Percentiles rank a stretch among this genome's conserved stretches.
Conservation (phyloP, 805 yeast genomes). For the Novakomyces olei region DNA sequence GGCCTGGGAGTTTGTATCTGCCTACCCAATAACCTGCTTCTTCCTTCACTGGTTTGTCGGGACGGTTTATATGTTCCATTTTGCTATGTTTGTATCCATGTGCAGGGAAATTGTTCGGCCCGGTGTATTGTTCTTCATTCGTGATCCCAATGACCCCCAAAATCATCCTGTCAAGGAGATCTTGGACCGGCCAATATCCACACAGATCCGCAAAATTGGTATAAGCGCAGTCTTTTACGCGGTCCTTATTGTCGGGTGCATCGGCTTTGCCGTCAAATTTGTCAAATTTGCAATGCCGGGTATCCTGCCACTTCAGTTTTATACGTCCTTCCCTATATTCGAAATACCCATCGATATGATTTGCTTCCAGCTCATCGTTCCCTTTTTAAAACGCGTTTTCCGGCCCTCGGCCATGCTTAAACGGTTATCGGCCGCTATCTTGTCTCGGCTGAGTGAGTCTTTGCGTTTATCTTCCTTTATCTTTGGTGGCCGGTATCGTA, state of each 20-base stretch:
- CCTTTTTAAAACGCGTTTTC: slow-evolving; percentile 6
- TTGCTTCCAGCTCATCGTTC: slow-evolving; percentile 6
- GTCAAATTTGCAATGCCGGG: slow-evolving; percentile 15
- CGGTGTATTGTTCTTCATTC: slow-evolving; percentile 75
- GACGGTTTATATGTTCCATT: slow-evolving; percentile 63
- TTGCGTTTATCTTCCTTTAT: slow-evolving; percentile 69
- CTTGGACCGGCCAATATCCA: slow-evolving; percentile 44
- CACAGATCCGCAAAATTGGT: slow-evolving; percentile 51
- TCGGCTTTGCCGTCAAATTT: slow-evolving; percentile 41
- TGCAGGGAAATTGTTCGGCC: slow-evolving; percentile 55
- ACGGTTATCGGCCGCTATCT: slow-evolving; percentile 12
- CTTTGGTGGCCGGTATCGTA: slow-evolving; percentile 34
- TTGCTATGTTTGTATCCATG: slow-evolving; percentile 76
- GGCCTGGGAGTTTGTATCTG: slow-evolving; percentile 5
- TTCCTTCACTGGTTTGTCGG: slow-evolving; percentile 45
- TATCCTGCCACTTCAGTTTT: slow-evolving; percentile 11
- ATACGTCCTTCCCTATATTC: slow-evolving; percentile 6
- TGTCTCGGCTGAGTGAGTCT: slow-evolving; percentile 15
- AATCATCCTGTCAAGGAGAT: slow-evolving; percentile 74
- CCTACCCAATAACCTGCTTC: slow-evolving; percentile 12
- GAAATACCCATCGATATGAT: slow-evolving; percentile 8
- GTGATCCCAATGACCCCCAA: slow-evolving; percentile 88
- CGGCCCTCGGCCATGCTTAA: slow-evolving; percentile 8
- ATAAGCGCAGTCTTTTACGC: slow-evolving; percentile 58
- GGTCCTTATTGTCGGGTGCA: slow-evolving; percentile 46